A percentile compares a stretch with the other conserved stretches of the same genome.
These are phyloP conservation scores for Carallia pectinifolia DNA, from an alignment of 345 rosid genomes.

Conservation along the genomic window DNA sequence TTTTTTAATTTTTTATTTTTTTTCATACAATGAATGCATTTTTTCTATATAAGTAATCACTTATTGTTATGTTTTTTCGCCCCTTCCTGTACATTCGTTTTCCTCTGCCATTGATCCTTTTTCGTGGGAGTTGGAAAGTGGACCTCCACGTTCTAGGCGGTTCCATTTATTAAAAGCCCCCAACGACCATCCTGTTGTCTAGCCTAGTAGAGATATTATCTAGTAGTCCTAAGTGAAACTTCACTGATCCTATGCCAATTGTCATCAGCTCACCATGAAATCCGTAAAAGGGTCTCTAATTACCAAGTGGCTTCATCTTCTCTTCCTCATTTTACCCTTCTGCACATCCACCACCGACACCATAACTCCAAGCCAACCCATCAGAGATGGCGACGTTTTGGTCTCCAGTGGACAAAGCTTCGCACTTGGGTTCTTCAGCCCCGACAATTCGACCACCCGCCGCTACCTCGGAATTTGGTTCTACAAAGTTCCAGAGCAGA, in stretches of 20 bases:
- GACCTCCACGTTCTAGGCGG: neutral
- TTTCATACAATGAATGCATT: too few relatives aligned
- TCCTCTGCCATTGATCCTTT: too few relatives aligned
- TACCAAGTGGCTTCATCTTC: neutral
- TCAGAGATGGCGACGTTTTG: slow-evolving; percentile 12
- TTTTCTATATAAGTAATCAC: too few relatives aligned
- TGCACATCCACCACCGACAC: slow-evolving; percentile 8
- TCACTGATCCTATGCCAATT: too few relatives aligned
- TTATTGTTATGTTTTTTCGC: too few relatives aligned
- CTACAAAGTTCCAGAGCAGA: neutral
- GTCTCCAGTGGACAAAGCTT: neutral
- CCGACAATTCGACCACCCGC: neutral
- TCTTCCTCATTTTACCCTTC: neutral
- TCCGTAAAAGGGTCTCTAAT: neutral
- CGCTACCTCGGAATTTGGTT: slow-evolving; percentile 23
- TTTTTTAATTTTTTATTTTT: too few relatives aligned
- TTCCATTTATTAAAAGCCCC: neutral
- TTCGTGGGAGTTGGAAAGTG: neutral
- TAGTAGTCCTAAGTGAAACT: too few relatives aligned
- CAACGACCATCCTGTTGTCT: neutral
- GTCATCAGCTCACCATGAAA: neutral
- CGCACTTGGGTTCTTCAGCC: slow-evolving; percentile 15
- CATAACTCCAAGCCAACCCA: neutral
- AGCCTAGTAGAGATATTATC: too few relatives aligned
- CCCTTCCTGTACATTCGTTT: too few relatives aligned